Evolutionary conservation across 257 asterid species (phyloP).

Genomic region (Nicotiana sylvestris): DNA sequence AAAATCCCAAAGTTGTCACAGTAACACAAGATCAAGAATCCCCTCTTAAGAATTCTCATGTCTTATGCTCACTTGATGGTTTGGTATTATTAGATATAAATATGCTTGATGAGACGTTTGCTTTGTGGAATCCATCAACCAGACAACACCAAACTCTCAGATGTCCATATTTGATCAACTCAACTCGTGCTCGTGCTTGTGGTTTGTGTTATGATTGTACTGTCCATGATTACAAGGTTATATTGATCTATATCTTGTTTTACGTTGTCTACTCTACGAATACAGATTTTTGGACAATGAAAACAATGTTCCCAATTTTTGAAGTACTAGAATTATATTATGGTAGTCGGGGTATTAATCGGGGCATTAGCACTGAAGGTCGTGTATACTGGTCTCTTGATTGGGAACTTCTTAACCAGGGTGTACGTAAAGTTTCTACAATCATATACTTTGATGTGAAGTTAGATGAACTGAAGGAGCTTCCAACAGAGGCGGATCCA

Average conservation of each 20-base stretch:
- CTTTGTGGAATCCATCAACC: background rate
- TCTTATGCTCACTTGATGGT: background rate
- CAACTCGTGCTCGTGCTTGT: background rate
- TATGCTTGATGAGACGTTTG: background rate
- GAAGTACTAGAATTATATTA: too few relatives aligned
- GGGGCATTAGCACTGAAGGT: background rate
- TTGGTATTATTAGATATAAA: background rate
- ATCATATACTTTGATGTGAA: background rate
- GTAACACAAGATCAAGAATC: background rate
- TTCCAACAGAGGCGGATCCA: background rate
- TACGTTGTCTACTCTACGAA: background rate
- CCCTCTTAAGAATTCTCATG: background rate
- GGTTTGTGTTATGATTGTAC: background rate
- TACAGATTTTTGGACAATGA: background rate
- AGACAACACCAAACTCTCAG: background rate
- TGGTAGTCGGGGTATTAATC: background rate
- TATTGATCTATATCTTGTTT: background rate
- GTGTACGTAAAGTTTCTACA: background rate
- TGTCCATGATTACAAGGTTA: background rate
- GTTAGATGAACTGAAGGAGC: background rate
- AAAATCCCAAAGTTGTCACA: background rate
- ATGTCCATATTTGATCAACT: background rate
- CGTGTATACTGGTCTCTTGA: background rate
- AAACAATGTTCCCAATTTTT: background rate
- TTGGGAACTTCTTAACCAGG: background rate